Percentiles rank a stretch among this genome's conserved stretches.
These are phyloP conservation scores for Paspalum notatum DNA, from an alignment of 176 grass and related monocot genomes.

Conservation along the genomic window DNA sequence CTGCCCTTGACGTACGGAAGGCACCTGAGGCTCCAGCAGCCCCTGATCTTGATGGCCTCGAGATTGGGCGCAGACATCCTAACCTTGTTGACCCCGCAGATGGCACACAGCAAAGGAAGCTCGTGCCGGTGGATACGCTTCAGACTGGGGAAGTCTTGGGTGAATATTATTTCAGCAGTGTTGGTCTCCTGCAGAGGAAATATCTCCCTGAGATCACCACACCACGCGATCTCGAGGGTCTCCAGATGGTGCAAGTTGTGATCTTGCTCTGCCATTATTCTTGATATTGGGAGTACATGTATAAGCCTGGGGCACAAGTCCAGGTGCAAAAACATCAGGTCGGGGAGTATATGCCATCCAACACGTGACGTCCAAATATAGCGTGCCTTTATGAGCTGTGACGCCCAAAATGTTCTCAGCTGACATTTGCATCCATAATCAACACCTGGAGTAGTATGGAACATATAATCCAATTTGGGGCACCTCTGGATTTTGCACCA, in stretches of 20 bases:
- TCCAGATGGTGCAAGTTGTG: rapidly evolving
- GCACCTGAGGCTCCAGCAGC: conserved; percentile 35
- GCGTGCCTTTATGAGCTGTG: background rate
- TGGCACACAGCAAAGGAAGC: background rate
- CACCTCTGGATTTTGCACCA: conserved; percentile 27
- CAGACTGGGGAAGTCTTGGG: background rate
- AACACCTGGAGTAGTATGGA: background rate
- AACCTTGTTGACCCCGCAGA: too few species aligned
- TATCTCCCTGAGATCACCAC: background rate
- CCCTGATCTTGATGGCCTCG: conserved; percentile 6
- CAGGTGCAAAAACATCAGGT: background rate
- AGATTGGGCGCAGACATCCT: background rate
- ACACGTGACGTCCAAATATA: background rate
- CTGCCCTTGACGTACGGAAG: background rate
- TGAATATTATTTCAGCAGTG: too few species aligned
- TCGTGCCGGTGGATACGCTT: background rate
- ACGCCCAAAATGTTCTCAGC: background rate
- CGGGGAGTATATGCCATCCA: too few species aligned
- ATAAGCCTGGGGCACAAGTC: background rate
- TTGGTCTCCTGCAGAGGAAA: background rate
- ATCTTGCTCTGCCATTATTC: too few species aligned
- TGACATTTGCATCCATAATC: background rate
- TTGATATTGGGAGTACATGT: background rate
- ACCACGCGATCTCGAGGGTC: conserved; percentile 2
- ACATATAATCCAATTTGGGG: background rate